A percentile compares a stretch with the other conserved stretches of the same genome.
Evolutionary conservation across 805 yeast species (phyloP).

Genomic region (Torulaspora delbrueckii): DNA sequence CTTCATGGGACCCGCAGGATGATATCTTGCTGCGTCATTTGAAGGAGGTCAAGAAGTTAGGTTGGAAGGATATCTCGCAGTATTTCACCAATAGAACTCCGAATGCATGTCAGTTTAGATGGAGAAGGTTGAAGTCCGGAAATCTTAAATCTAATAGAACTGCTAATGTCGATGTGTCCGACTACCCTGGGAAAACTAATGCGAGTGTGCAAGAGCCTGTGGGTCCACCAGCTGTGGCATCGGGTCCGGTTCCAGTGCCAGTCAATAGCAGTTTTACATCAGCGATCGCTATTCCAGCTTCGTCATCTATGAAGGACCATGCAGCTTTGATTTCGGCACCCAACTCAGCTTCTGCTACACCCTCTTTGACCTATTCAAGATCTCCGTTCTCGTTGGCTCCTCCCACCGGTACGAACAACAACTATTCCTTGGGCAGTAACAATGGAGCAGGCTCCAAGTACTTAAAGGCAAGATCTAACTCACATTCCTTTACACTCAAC

Average conservation of each 20-base stretch:
- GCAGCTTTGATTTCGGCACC: constrained; percentile 3
- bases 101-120: constrained; percentile 83
- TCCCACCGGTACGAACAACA: constrained; percentile 4
- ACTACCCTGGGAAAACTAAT: constrained; percentile 17
- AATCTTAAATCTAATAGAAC: constrained; percentile 36
- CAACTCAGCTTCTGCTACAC: constrained; percentile 5
- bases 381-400: constrained; percentile 13
- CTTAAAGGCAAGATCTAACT: constrained; percentile 30
- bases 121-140: constrained; percentile 64
- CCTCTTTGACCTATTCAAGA: constrained; percentile 11
- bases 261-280: constrained; percentile 5
- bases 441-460: constrained; percentile 21
- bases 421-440: constrained; percentile 5
- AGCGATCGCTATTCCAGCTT: constrained; percentile 11
- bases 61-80: constrained; percentile 84
- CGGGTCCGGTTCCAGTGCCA: not conserved
- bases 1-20: constrained; percentile 77
- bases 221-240: not conserved
- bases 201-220: constrained; percentile 4
- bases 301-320: not conserved
- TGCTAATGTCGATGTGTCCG: constrained; percentile 23
- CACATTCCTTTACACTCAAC: constrained; percentile 22
- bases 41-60: constrained; percentile 77
- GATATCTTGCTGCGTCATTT: constrained; percentile 66
- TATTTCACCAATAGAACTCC: constrained; percentile 79